A percentile compares a stretch with the other conserved stretches of the same genome.
Conservation (phyloP, 73 alveolate species). For the Paramecium pentaurelia region DNA sequence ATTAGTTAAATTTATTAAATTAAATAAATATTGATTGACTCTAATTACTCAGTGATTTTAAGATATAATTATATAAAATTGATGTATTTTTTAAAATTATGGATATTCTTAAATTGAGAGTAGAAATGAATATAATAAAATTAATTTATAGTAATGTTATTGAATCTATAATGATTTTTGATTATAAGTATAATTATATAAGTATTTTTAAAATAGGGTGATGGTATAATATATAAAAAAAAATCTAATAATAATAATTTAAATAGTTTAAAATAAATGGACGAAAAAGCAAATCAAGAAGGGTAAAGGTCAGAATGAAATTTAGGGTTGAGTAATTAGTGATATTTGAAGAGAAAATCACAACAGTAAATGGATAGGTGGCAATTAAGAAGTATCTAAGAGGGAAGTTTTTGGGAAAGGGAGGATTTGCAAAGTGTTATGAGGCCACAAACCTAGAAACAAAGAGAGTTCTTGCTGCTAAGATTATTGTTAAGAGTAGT, state of each 20-base stretch:
- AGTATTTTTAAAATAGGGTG: neutral
- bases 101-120: neutral
- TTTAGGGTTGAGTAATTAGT: conserved; percentile 18
- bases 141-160: too few species aligned
- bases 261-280: neutral
- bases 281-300: neutral
- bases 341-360: conserved; percentile 86
- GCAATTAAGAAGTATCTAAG: conserved; percentile 72
- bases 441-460: conserved; percentile 73
- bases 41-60: too few species aligned
- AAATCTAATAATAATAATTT: neutral
- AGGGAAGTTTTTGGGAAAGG: conserved; percentile 88
- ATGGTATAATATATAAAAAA: neutral
- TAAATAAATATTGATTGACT: too few species aligned
- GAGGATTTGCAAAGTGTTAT: conserved; percentile 94
- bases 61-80: neutral
- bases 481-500: conserved; percentile 51
- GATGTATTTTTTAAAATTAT: neutral
- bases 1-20: too few species aligned
- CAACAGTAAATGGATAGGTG: conserved; percentile 74
- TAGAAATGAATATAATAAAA: neutral
- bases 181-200: neutral
- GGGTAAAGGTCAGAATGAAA: neutral
- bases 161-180: neutral
- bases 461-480: conserved; percentile 62